Evolutionary conservation across 108 stramenopile species (phyloP), one percentile per base, ranked within the genome.

Genomic region (Skeletonema potamos): DNA sequence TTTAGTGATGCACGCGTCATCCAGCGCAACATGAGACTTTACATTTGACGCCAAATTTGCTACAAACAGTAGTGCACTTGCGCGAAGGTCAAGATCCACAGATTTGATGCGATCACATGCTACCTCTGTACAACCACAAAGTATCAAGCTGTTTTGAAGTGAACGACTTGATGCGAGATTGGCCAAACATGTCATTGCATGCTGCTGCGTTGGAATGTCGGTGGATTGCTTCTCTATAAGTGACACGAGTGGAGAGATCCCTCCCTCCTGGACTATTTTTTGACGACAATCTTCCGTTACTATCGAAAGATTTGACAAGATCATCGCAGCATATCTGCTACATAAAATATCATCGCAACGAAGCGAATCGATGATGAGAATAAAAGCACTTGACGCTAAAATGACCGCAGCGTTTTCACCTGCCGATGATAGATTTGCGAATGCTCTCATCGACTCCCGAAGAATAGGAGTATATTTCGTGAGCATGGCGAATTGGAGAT

Each of bases 321-420:
- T 88, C 94, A 96, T 92, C 18, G 86, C 85, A 36, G 91, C 85
- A 85, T 88, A 96, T 48, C 92, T 83, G 61, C 87, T 89, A 74
- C 87, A 86, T 27, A 92, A 64, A 32, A 77, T 80, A 60, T 94
- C 91, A 11, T 85, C 74, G 28, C 85, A 86, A 32, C 75, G 62
- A 15, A 96, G 82, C 59, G 90, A 79, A 17, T 86, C 57, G 10
- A 89, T 82, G 13, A 96, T 58, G 54, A 84, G 81, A 20, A 77
- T 44, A 48, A 96, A 51, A 2, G 87, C 82, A 10, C 91, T 91
- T 2, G 89, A 83, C 56, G 85, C 73, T 4, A 87, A 87, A 54
- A 94, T 91, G 30, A 72, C 66, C 8, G 81, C 60, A 12, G 88
- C 84, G 68, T 91, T 89, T 28, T 86, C 85, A 63, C 80, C 87